Percentiles rank a stretch among this genome's conserved stretches.
Evolutionary conservation across 768 basidiomycete genomes (phyloP).

Genomic region (Trametes coccinea): DNA sequence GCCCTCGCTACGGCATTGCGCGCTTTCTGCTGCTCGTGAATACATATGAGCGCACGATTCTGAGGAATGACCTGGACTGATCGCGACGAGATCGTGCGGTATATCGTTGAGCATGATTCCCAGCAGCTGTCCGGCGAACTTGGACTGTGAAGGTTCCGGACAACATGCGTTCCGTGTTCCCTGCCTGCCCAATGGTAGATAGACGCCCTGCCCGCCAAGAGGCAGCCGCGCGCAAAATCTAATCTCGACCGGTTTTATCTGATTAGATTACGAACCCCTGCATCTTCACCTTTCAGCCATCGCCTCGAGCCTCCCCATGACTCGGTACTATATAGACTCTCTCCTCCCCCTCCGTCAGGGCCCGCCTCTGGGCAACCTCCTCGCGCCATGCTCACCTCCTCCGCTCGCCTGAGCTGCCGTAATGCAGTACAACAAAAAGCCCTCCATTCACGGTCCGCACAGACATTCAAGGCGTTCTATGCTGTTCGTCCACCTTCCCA

Average conservation of each 20-base stretch:
- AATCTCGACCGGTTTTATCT: constrained; percentile 12
- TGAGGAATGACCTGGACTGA: background rate
- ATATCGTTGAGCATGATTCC: background rate
- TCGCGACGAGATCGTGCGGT: background rate
- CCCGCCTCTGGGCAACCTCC: constrained; percentile 5
- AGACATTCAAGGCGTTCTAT: constrained; percentile 36
- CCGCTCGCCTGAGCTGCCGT: constrained; percentile 11
- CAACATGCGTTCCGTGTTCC: background rate
- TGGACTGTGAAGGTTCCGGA: background rate
- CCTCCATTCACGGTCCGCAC: constrained; percentile 26
- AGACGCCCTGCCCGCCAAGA: constrained; percentile 15
- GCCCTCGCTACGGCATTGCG: background rate
- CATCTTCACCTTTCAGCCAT: background rate
- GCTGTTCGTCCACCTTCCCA: constrained; percentile 24
- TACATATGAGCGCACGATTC: background rate
- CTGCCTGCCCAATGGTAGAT: constrained; percentile 13
- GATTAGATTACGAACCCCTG: constrained; percentile 11
- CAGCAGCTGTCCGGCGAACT: background rate
- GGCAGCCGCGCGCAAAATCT: constrained; percentile 2
- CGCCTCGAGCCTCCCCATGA: constrained; percentile 11
- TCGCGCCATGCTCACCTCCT: constrained; percentile 21
- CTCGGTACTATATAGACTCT: constrained; percentile 16
- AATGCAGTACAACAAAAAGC: constrained; percentile 3
- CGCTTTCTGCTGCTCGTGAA: constrained; percentile 3
- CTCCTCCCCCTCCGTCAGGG: background rate